Base-by-base conservation (phyloP, 1,139 yeast genomes). In the Saccharomyces hybrid region DNA sequence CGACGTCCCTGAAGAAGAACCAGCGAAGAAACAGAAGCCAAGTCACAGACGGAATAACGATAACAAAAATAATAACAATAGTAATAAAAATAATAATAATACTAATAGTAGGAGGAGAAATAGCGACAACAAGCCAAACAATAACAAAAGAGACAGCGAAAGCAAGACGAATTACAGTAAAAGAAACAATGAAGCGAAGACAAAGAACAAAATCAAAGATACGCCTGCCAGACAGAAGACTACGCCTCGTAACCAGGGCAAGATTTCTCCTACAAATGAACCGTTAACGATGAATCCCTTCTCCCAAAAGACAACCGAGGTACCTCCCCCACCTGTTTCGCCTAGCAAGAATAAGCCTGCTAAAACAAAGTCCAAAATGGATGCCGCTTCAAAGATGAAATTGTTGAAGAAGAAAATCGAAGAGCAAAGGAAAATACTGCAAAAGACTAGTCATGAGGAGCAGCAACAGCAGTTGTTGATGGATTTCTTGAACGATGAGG, bases 331-430 rank as follows among this genome's bases (percentile, higher is more conserved):
- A n/a, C 38, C 51, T 12, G 19, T 42, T 11, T 16, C 42, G 12
- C 34, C 49, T 16, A n/a, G 49, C 16, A 47, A 28, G 16, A 14
- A 12, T 31, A 28, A 32, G 11, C 51, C 51, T 26, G 51, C 34
- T 14, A 49, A 46, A 9, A 47, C 51, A 11, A 46, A 49, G 24
- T 38, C 51, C 34, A 50, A 48, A 29, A 11, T 47, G 52, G 27
- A 42, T 52, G 44, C 50, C 44, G 34, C 47, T 8, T 31, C 49
- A 8, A 59, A 59, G 48, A 38, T 55, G 16, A 64, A 57, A 3
- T 24, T 63, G 5, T 52, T 68, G 47, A 65, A 64, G 58, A 60
- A 60, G 52, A 67, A 59, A 52, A 65, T 69, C 32, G 71, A 62
- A 31, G 69, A 69, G 51, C 71, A 68, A 52, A 62, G 56, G 49